A percentile compares a stretch with the other conserved stretches of the same genome.
Evolutionary conservation across 129 eudicot genomes (phyloP).

Genomic region (Centaurea solstitialis): DNA sequence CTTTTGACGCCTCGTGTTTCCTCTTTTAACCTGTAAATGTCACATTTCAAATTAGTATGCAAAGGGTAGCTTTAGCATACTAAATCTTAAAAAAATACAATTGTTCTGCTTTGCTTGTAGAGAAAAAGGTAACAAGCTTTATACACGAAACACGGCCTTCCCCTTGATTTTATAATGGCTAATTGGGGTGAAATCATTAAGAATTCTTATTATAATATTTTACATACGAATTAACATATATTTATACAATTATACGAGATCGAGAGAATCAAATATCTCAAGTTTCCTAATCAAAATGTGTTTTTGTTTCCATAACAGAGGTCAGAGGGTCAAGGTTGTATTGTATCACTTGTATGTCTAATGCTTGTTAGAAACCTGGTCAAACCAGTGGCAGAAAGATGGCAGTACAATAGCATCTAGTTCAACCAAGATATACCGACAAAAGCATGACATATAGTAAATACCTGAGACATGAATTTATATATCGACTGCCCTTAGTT

Average conservation of each 20-base stretch:
- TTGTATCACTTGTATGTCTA: no score
- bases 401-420: not conserved
- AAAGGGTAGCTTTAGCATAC: not conserved
- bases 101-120: no score
- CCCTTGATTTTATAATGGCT: not conserved
- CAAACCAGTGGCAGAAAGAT: not conserved
- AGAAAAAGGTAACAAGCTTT: not conserved
- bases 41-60: not conserved
- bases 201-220: not conserved
- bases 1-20: slow-evolving; percentile 78
- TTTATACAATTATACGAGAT: not conserved
- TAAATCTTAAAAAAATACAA: not conserved
- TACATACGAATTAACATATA: not conserved
- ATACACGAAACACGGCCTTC: not conserved
- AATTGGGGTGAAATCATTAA: not conserved
- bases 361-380: not conserved
- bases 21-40: slow-evolving; percentile 78
- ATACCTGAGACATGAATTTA: slow-evolving; percentile 96
- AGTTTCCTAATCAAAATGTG: not conserved
- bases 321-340: not conserved
- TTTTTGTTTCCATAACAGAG: not conserved
- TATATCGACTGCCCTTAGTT: slow-evolving; percentile 84
- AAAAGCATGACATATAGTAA: slow-evolving; percentile 5
- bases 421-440: not conserved
- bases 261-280: not conserved